Base-by-base conservation (phyloP, 2,329 filamentous ascomycete genomes). In the Talaromyces sp. region DNA sequence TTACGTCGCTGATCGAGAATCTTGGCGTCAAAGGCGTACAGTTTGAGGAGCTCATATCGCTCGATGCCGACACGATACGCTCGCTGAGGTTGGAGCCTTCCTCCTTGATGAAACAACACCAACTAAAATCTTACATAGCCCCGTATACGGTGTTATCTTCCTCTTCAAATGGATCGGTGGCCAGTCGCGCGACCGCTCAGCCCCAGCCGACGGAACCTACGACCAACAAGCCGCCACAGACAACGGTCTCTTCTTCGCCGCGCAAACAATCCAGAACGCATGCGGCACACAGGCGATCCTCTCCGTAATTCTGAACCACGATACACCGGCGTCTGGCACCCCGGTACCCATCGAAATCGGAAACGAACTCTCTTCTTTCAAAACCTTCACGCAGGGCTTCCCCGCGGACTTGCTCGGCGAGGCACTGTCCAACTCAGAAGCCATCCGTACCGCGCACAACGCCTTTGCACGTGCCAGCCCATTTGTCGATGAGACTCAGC, bases 241-340 rank as follows among this genome's bases (percentile, higher is more conserved):
- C 64, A 82, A 84, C 64, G 68, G 73, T 63, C 83, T 96, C 68
- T 99, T 96, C 83, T 99, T 99, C 77, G 94, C 94, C 3, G 87
- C 88, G 31, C 94, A 99, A 79, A 97, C 93, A 3, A 99, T 99
- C 73, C 93, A 97, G 77, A 99, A 99, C 76, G 94, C 94, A 8
- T 99, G 94, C 78, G 94, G 92, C 51, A 99, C 94, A 17, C 94
- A 99, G 75, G 94, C 94, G 3, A 85, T 99, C 53, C 85, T 99
- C 46, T 94, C 90, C 57, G 90, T 97, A 58, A 83, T 97, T 32
- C 81, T 99, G 66, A 99, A 99, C 79, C 89, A 95, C 75, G 81
- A 78, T 58, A 74, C 73, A 35, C 64, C 72, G 0, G 53, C 69
- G 14, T 54, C 69, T 0, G 57, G 60, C 7, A 66, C 66, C 3